Conservation (phyloP, 805 yeast species). For the Cyberlindnera samutprakarnensis region DNA sequence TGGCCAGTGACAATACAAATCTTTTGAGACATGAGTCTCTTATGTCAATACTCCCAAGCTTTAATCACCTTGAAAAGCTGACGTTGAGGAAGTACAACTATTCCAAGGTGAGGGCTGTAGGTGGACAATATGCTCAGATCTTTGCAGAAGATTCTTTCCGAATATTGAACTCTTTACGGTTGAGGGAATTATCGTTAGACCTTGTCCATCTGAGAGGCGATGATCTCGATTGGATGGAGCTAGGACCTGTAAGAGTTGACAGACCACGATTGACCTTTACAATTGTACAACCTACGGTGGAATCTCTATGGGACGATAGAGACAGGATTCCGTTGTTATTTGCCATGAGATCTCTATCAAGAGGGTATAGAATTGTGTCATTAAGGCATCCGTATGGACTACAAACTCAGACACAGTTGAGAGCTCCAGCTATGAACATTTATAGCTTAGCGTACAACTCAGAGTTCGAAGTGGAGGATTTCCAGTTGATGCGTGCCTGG, state of each 20-base stretch:
- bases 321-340: neutral
- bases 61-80: no score
- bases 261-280: neutral
- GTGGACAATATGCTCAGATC: no score
- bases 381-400: neutral
- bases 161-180: neutral
- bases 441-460: no score
- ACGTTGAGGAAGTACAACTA: no score
- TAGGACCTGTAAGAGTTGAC: neutral
- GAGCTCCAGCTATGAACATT: no score
- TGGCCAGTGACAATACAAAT: conserved; percentile 2
- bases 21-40: conserved; percentile 1
- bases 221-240: neutral
- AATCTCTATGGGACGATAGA: neutral
- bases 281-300: conserved; percentile 1
- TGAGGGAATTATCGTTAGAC: conserved; percentile 1
- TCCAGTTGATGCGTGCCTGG: conserved; percentile 1
- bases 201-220: conserved; percentile 2
- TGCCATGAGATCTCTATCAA: neutral
- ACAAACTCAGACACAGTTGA: neutral
- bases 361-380: neutral
- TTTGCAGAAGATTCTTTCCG: neutral
- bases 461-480: neutral
- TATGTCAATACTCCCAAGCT: no score
- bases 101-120: neutral